Percentiles rank a stretch among this genome's conserved stretches.
Conservation (phyloP, 2,329 filamentous ascomycete species). For the Colletotrichum tanaceti region DNA sequence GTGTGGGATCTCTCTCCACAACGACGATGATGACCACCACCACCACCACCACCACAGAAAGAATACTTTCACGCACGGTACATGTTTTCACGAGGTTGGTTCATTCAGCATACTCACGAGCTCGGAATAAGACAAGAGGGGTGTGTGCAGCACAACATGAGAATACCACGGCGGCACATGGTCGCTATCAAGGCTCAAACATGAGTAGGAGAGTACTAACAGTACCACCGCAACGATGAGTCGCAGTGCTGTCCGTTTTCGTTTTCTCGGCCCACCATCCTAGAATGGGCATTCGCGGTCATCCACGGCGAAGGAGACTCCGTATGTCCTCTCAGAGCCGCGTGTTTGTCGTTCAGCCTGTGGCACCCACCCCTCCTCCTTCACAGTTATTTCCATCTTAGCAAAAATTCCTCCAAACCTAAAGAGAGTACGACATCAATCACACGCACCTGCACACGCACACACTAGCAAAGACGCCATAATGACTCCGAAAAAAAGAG, state of each 20-base stretch:
- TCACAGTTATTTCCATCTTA: neutral
- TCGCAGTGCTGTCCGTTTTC: neutral
- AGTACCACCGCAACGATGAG: conserved; percentile 14
- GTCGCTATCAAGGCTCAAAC: conserved; percentile 12
- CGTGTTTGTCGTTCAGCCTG: conserved; percentile 16
- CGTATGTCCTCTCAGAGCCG: conserved; percentile 13
- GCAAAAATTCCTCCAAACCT: neutral
- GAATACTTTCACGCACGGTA: conserved; percentile 10
- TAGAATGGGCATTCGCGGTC: conserved; percentile 16
- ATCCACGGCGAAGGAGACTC: neutral
- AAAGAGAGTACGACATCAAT: conserved; percentile 23
- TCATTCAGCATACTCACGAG: conserved; percentile 7
- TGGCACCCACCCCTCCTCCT: neutral
- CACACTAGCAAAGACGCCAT: neutral
- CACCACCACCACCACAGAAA: conserved; percentile 1
- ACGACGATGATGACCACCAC: neutral
- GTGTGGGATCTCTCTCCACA: conserved; percentile 20
- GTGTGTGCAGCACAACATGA: conserved; percentile 15
- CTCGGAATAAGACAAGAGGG: conserved; percentile 24
- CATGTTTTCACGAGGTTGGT: conserved; percentile 9
- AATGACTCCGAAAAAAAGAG: conserved; percentile 20
- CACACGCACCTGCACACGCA: conserved; percentile 1
- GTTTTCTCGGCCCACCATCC: neutral
- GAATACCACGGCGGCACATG: conserved; percentile 28
- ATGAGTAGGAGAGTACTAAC: conserved; percentile 14